Evolutionary conservation across 805 yeast genomes (phyloP).

Genomic region (Naumovozyma baii): DNA sequence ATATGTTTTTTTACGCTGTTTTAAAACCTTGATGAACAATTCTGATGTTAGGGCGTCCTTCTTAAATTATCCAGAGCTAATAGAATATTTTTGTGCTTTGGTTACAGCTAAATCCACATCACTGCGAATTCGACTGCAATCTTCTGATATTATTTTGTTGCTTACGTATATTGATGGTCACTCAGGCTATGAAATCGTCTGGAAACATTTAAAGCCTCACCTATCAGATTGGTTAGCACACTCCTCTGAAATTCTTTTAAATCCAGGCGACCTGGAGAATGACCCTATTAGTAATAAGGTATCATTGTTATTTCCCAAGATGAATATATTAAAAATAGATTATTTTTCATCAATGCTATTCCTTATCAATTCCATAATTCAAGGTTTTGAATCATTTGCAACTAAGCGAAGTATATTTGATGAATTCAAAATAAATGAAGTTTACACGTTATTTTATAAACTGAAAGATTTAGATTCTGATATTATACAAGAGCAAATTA

Average conservation of each 20-base stretch:
- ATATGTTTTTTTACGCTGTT: conserved; percentile 23
- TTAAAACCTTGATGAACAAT: conserved; percentile 19
- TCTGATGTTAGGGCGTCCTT: conserved; percentile 11
- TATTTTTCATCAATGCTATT: conserved; percentile 64
- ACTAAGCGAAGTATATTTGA: conserved; percentile 48
- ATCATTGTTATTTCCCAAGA: conserved; percentile 8
- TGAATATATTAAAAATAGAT: conserved; percentile 33
- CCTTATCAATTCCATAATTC: conserved; percentile 55
- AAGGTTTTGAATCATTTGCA: conserved; percentile 30
- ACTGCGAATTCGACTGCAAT: conserved; percentile 13
- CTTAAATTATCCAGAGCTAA: conserved; percentile 6
- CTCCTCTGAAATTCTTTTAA: conserved; percentile 3
- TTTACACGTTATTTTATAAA: conserved; percentile 41
- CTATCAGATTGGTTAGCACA: conserved; percentile 9
- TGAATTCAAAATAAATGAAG: conserved; percentile 46
- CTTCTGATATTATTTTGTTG: conserved; percentile 19
- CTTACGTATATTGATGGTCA: conserved; percentile 22
- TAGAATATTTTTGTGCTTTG: conserved; percentile 13
- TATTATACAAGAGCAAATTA: conserved; percentile 55
- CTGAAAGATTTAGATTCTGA: conserved; percentile 47
- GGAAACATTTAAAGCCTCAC: conserved; percentile 5
- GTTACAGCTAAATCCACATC: conserved; percentile 7
- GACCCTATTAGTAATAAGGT: not conserved
- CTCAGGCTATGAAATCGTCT: conserved; percentile 17
- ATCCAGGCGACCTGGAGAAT: conserved; percentile 1